These are phyloP conservation scores for Dalbergia oliveri DNA, from an alignment of 306 rosid genomes.

Conservation along the genomic window DNA sequence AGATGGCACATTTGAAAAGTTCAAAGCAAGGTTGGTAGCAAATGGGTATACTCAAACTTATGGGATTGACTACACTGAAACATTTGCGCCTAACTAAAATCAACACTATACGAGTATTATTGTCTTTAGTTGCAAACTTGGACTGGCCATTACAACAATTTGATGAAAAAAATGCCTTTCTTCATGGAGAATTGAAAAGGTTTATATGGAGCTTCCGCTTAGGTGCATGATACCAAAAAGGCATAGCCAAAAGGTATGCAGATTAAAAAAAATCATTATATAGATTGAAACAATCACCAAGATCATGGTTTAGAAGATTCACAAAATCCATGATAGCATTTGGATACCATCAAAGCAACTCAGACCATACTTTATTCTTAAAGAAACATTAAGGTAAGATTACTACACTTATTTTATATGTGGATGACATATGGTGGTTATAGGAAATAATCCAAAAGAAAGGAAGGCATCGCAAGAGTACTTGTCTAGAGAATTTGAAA, in stretches of 20 bases:
- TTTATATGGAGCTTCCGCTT: too few relatives aligned
- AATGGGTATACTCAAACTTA: not conserved
- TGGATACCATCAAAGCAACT: slow-evolving; percentile 13
- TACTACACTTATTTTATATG: slow-evolving; percentile 8
- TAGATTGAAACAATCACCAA: slow-evolving; percentile 9
- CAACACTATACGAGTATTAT: not conserved
- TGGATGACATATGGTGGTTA: slow-evolving; percentile 2
- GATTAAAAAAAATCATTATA: not conserved
- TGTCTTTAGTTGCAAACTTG: slow-evolving; percentile 3
- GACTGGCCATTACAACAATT: slow-evolving; percentile 3
- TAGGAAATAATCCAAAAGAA: not conserved
- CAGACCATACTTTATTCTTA: not conserved
- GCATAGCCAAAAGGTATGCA: slow-evolving; percentile 5
- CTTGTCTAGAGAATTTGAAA: too few relatives aligned
- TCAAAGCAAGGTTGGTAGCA: not conserved
- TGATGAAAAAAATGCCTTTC: too few relatives aligned
- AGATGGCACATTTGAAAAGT: not conserved
- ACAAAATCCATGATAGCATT: slow-evolving; percentile 1
- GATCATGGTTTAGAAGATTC: slow-evolving; percentile 24
- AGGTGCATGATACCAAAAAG: too few relatives aligned
- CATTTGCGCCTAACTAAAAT: too few relatives aligned
- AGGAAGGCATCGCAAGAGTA: not conserved
- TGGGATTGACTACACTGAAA: not conserved
- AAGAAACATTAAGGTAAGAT: slow-evolving; percentile 1
- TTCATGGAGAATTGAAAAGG: too few relatives aligned